Percentiles rank a stretch among this genome's conserved stretches.
These are phyloP conservation scores for Aspergillus fumigatus DNA, from an alignment of 2,329 filamentous ascomycete species.

Conservation along the genomic window DNA sequence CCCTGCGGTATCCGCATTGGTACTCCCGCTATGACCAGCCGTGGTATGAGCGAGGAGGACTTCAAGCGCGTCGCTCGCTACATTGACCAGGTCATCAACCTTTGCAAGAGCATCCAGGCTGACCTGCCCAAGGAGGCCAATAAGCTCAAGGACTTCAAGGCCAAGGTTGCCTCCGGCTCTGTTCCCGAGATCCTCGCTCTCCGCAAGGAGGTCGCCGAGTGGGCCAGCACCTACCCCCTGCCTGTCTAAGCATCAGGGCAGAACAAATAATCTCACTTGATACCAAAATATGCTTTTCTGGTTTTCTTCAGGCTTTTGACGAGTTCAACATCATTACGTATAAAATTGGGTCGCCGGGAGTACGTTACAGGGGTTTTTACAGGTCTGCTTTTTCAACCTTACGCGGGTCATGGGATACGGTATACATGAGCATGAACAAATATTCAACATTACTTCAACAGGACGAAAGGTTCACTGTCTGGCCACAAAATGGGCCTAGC, in stretches of 20 bases:
- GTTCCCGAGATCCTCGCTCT: slow-evolving; percentile 77
- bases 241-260: slow-evolving; percentile 47
- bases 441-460: slow-evolving; percentile 12
- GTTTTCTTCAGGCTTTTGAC: slow-evolving; percentile 8
- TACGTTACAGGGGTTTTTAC: slow-evolving; percentile 34
- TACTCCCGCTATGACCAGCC: slow-evolving; percentile 93
- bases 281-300: slow-evolving; percentile 13
- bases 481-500: background rate
- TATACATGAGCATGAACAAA: slow-evolving; percentile 20
- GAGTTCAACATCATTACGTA: slow-evolving; percentile 37
- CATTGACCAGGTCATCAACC: slow-evolving; percentile 83
- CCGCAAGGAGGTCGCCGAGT: slow-evolving; percentile 82
- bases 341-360: slow-evolving; percentile 26
- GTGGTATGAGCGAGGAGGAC: slow-evolving; percentile 87
- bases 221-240: slow-evolving; percentile 88
- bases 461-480: slow-evolving; percentile 6
- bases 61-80: slow-evolving; percentile 87
- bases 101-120: slow-evolving; percentile 82
- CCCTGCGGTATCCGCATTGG: slow-evolving; percentile 94
- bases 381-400: slow-evolving; percentile 40
- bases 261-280: slow-evolving; percentile 13
- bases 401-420: slow-evolving; percentile 34
- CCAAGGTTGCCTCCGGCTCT: slow-evolving; percentile 74
- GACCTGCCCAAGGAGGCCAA: slow-evolving; percentile 92
- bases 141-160: slow-evolving; percentile 99